Evolutionary conservation across 257 asterid species (phyloP).

Genomic region (Catharanthus roseus): DNA sequence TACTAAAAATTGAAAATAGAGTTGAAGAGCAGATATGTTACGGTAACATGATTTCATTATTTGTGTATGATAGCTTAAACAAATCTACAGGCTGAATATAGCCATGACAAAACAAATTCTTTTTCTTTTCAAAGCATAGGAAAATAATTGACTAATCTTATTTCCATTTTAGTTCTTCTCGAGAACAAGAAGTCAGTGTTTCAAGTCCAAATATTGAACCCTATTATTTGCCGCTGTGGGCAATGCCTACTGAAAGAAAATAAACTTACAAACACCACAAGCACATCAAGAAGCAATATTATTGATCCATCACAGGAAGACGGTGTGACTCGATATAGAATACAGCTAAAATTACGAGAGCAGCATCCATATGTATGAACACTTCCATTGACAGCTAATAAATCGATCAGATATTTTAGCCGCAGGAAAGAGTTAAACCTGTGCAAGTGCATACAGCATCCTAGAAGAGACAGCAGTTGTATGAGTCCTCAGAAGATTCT

Average conservation of each 20-base stretch:
- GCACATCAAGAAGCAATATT: background rate
- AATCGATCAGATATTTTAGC: background rate
- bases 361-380: background rate
- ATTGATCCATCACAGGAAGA: background rate
- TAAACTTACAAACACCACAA: background rate
- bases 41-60: background rate
- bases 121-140: background rate
- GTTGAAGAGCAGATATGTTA: background rate
- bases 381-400: background rate
- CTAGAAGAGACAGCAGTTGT: slow-evolving; percentile 98
- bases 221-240: background rate
- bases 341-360: background rate
- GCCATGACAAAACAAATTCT: background rate
- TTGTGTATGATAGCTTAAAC: background rate
- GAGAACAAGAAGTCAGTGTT: too few species aligned
- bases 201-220: background rate
- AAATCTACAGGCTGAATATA: background rate
- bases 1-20: background rate
- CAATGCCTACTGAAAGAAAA: background rate
- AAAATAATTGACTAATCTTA: background rate
- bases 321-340: background rate
- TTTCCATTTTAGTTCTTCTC: background rate
- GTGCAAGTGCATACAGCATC: slow-evolving; percentile 85
- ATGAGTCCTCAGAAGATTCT: slow-evolving; percentile 95
- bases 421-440: slow-evolving; percentile 41